Percentiles rank a stretch among this genome's conserved stretches.
Evolutionary conservation across 2,329 filamentous ascomycete species (phyloP).

Genomic region (Fusarium kyushuense): DNA sequence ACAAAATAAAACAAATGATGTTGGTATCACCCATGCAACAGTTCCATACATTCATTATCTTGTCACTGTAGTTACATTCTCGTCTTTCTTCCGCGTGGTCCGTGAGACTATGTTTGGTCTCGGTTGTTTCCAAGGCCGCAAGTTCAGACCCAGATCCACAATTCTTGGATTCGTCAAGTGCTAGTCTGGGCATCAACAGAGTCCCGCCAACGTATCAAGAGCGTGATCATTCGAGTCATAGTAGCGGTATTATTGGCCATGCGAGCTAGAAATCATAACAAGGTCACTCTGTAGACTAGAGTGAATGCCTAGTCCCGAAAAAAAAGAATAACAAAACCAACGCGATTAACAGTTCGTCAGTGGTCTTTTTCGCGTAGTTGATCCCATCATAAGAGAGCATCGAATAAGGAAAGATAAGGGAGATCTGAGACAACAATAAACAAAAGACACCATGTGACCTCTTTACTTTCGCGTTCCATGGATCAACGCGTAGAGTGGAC

Average conservation of each 20-base stretch:
- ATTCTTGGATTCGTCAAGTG: slow-evolving; percentile 3
- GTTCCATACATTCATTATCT: slow-evolving; percentile 4
- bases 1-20: not conserved
- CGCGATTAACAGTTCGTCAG: slow-evolving; percentile 8
- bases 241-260: slow-evolving; percentile 29
- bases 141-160: slow-evolving; percentile 18
- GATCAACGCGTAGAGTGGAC: slow-evolving; percentile 44
- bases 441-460: slow-evolving; percentile 43
- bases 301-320: not conserved
- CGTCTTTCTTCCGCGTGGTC: slow-evolving; percentile 19
- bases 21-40: too few species aligned
- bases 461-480: slow-evolving; percentile 37
- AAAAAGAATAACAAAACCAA: not conserved
- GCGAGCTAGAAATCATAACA: slow-evolving; percentile 11
- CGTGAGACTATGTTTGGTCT: slow-evolving; percentile 3
- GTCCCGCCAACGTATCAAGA: slow-evolving; percentile 34
- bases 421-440: slow-evolving; percentile 29
- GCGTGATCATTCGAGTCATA: slow-evolving; percentile 24
- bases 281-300: slow-evolving; percentile 6
- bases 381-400: slow-evolving; percentile 12
- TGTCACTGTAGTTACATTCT: slow-evolving; percentile 26
- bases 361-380: slow-evolving; percentile 9
- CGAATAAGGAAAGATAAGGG: slow-evolving; percentile 4
- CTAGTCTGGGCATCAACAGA: slow-evolving; percentile 21
- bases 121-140: not conserved